A percentile compares a stretch with the other conserved stretches of the same genome.
Evolutionary conservation across 352 stramenopile species (phyloP).

Genomic region (Peronospora destructor): DNA sequence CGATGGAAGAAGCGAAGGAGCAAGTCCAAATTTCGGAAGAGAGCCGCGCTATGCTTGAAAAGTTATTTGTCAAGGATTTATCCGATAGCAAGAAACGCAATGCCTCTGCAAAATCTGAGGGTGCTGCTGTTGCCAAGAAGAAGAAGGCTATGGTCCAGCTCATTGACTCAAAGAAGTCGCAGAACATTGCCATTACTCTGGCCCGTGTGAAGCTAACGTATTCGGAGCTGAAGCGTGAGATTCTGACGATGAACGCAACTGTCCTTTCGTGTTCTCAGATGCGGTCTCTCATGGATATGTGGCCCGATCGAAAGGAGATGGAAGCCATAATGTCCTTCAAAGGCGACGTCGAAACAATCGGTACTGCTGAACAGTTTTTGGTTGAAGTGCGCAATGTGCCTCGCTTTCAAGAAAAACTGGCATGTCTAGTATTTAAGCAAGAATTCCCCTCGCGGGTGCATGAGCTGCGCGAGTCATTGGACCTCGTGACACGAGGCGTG

Average conservation of each 20-base stretch:
- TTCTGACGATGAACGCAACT: slow-evolving; percentile 68
- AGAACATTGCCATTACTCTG: slow-evolving; percentile 83
- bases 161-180: slow-evolving; percentile 85
- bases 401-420: slow-evolving; percentile 64
- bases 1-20: slow-evolving; percentile 37
- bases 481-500: slow-evolving; percentile 67
- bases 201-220: slow-evolving; percentile 70
- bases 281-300: slow-evolving; percentile 81
- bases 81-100: slow-evolving; percentile 46
- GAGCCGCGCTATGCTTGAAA: slow-evolving; percentile 65
- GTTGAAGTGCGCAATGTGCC: slow-evolving; percentile 63
- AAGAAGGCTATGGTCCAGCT: slow-evolving; percentile 71
- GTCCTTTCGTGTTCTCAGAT: slow-evolving; percentile 72
- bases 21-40: slow-evolving; percentile 59
- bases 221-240: slow-evolving; percentile 60
- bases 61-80: slow-evolving; percentile 73
- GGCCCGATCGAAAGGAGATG: slow-evolving; percentile 69
- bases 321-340: slow-evolving; percentile 60
- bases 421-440: slow-evolving; percentile 78
- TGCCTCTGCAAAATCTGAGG: slow-evolving; percentile 21
- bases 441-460: slow-evolving; percentile 70
- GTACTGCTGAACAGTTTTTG: slow-evolving; percentile 71
- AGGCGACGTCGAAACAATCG: slow-evolving; percentile 52
- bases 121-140: slow-evolving; percentile 29
- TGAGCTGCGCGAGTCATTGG: slow-evolving; percentile 69